Evolutionary conservation across 345 rosid species (phyloP).

Genomic region (Camelina neglecta): DNA sequence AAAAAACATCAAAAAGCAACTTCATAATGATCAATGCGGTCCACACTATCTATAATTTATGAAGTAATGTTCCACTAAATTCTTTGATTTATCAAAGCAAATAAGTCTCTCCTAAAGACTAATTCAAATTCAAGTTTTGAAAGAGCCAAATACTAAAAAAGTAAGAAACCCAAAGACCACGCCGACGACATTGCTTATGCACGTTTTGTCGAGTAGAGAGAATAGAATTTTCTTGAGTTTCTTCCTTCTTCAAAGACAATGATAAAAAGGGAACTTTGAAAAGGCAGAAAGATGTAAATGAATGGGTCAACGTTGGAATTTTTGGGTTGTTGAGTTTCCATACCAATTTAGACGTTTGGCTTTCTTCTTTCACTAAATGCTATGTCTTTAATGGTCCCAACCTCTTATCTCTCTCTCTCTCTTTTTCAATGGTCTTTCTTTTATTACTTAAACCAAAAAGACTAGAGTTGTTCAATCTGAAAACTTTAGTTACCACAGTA

Average conservation of each 20-base stretch:
- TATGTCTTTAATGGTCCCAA: slow-evolving; percentile 28
- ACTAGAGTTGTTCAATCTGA: background rate
- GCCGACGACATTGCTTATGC: slow-evolving; percentile 22
- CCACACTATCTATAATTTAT: no score
- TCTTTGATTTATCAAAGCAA: no score
- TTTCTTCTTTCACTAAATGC: slow-evolving; percentile 32
- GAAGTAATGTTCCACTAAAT: no score
- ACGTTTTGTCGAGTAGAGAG: slow-evolving; percentile 25
- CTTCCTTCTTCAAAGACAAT: background rate
- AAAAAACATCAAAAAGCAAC: no score
- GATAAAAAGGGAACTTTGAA: background rate
- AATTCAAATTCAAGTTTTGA: slow-evolving; percentile 17
- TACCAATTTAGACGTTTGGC: slow-evolving; percentile 20
- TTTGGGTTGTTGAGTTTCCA: slow-evolving; percentile 22
- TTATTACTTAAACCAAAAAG: background rate
- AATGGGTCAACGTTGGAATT: slow-evolving; percentile 26
- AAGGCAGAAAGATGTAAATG: background rate
- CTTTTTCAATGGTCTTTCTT: no score
- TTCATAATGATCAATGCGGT: no score
- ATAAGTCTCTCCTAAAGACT: slow-evolving; percentile 18
- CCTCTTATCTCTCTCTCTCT: background rate
- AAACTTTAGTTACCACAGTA: background rate
- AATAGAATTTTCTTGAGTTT: background rate
- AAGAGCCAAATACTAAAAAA: background rate
- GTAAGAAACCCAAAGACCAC: slow-evolving; percentile 23